Conservation (phyloP, 371 early-diverging fungal species). For the Fennellomyces sp. region DNA sequence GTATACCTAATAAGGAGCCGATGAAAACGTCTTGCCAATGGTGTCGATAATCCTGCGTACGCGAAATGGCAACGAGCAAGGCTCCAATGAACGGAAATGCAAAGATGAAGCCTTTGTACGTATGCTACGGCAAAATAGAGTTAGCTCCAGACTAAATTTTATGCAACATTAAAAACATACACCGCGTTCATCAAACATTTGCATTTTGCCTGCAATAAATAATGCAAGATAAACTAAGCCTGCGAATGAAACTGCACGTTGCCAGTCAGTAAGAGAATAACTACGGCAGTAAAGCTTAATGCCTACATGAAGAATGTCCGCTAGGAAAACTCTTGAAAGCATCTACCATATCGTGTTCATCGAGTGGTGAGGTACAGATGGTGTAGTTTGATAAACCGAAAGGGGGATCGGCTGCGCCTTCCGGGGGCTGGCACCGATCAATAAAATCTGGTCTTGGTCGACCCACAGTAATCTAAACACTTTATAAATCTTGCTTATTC, state of each 20-base stretch:
- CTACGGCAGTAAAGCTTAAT: no score
- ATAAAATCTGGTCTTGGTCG: conserved; percentile 93
- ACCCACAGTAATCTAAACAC: conserved; percentile 59
- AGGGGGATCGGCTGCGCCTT: conserved; percentile 51
- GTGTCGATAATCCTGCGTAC: conserved; percentile 80
- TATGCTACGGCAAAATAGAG: no score
- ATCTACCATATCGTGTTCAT: conserved; percentile 64
- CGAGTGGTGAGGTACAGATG: conserved; percentile 41
- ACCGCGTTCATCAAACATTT: conserved; percentile 68
- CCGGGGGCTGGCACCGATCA: conserved; percentile 77
- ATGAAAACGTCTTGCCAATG: conserved; percentile 84
- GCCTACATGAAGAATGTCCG: conserved; percentile 84
- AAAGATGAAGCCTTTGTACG: conserved; percentile 68
- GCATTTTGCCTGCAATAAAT: conserved; percentile 74
- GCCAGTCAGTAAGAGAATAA: no score
- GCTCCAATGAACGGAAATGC: conserved; percentile 69
- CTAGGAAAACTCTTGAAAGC: conserved; percentile 94
- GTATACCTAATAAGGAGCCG: conserved; percentile 56
- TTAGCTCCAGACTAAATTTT: no score
- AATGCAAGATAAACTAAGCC: conserved; percentile 73
- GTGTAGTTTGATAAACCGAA: conserved; percentile 60
- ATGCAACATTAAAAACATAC: conserved; percentile 19
- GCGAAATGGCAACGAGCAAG: conserved; percentile 68
- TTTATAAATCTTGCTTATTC: no score
- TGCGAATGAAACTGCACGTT: conserved; percentile 65